These are phyloP conservation scores for Lasiodiplodia citricola DNA, from an alignment of 2,329 filamentous ascomycete species.

Conservation along the genomic window DNA sequence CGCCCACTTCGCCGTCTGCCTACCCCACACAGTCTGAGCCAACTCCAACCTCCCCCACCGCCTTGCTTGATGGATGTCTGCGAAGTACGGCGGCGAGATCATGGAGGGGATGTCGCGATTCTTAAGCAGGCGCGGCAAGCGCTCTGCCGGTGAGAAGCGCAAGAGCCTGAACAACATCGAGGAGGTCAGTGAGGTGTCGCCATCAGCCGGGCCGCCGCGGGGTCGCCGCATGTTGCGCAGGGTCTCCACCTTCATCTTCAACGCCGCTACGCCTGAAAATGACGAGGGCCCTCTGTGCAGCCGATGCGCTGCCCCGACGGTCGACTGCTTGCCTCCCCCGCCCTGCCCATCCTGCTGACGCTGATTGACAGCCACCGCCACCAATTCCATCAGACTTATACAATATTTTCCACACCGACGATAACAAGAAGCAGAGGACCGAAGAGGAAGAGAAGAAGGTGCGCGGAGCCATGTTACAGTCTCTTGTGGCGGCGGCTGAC, in stretches of 20 bases:
- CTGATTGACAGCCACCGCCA: neutral
- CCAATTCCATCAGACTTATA: constrained; percentile 57
- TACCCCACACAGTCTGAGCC: constrained; percentile 26
- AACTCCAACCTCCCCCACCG: constrained; percentile 12
- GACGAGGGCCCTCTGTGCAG: neutral
- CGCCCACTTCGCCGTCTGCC: constrained; percentile 17
- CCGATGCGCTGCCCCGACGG: constrained; percentile 1
- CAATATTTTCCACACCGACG: constrained; percentile 68
- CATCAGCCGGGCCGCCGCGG: constrained; percentile 16
- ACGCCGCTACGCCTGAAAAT: constrained; percentile 3
- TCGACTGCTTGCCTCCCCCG: neutral
- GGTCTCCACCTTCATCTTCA: constrained; percentile 20
- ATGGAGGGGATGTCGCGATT: constrained; percentile 67
- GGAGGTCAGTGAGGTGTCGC: constrained; percentile 23
- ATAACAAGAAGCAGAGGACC: constrained; percentile 60
- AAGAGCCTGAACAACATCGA: constrained; percentile 23
- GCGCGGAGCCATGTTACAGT: constrained; percentile 29
- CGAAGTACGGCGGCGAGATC: constrained; percentile 31
- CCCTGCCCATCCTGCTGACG: constrained; percentile 7
- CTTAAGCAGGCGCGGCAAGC: constrained; percentile 71
- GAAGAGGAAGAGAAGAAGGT: constrained; percentile 59
- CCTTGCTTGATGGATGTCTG: constrained; percentile 30
- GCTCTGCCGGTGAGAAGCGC: constrained; percentile 40
- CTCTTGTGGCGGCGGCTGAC: neutral
- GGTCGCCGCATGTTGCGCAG: constrained; percentile 10